phyloP scores from a whole-genome alignment of 2,329 filamentous ascomycete species.

The Cladorrhinum sp. region DNA sequence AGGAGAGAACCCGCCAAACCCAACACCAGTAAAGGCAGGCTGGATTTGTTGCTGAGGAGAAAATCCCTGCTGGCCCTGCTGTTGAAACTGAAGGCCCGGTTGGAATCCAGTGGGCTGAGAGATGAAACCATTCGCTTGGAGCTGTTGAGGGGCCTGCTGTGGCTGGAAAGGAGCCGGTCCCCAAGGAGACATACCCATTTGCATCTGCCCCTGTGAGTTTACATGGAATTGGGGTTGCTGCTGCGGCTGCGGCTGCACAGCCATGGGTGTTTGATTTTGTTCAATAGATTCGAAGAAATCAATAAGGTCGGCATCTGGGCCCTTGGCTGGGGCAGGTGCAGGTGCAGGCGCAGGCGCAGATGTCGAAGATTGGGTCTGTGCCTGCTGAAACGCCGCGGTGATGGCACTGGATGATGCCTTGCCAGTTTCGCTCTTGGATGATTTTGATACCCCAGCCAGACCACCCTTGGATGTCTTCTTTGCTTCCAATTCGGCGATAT shows the following conservation, averaged over 20 bases:
- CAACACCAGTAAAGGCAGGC: constrained; percentile 62
- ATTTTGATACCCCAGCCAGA: constrained; percentile 26
- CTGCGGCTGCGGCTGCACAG: constrained; percentile 42
- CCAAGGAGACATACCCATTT: constrained; percentile 39
- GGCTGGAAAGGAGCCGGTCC: constrained; percentile 34
- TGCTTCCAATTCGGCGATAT: constrained; percentile 80
- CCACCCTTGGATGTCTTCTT: constrained; percentile 48
- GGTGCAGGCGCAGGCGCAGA: constrained; percentile 9
- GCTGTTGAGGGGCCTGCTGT: constrained; percentile 36
- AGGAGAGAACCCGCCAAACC: constrained; percentile 79
- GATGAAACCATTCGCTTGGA: constrained; percentile 42
- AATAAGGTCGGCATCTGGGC: constrained; percentile 74
- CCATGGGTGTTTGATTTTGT: constrained; percentile 74
- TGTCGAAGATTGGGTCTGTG: not conserved
- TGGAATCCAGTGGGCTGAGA: constrained; percentile 40
- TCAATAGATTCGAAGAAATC: constrained; percentile 96
- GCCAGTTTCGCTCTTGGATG: constrained; percentile 36
- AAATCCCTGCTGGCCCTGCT: constrained; percentile 30
- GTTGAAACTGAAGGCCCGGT: constrained; percentile 41
- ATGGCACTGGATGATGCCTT: constrained; percentile 32
- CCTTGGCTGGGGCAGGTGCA: constrained; percentile 50
- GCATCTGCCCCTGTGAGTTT: constrained; percentile 30
- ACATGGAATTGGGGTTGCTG: constrained; percentile 37
- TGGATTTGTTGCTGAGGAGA: constrained; percentile 43
- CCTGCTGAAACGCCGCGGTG: constrained; percentile 36